phyloP scores from a whole-genome alignment of 1,284 basidiomycete species.

The Cryptococcus maquisensis region DNA sequence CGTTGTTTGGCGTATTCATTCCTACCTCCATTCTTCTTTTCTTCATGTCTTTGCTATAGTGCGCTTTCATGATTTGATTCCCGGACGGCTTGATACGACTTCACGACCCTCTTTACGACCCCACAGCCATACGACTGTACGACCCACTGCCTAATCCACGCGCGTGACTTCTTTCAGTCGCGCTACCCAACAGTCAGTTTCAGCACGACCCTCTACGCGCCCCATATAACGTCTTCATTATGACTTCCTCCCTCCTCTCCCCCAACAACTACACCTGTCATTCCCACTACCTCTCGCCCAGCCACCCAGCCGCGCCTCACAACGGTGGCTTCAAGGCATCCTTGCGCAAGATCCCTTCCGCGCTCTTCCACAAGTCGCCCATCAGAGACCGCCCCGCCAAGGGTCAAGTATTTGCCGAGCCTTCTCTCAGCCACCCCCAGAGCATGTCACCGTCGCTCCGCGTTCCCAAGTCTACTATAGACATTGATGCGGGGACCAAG shows the following conservation, averaged over 20 bases:
- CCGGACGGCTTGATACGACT: not conserved
- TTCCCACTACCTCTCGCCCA: constrained; percentile 14
- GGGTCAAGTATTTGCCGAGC: constrained; percentile 1
- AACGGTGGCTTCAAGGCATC: constrained; percentile 18
- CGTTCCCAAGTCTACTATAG: not conserved
- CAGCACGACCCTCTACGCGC: not conserved
- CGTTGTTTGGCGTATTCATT: not conserved
- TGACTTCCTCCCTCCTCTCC: constrained; percentile 7
- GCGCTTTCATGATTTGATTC: not conserved
- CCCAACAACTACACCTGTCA: constrained; percentile 13
- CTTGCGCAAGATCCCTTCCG: constrained; percentile 35
- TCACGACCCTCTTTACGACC: constrained; percentile 5
- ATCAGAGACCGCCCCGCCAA: not conserved
- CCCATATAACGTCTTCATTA: not conserved
- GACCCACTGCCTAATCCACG: not conserved
- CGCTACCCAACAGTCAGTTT: not conserved
- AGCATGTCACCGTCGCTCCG: not conserved
- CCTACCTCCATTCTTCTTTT: not conserved
- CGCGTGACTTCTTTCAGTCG: not conserved
- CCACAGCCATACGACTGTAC: not conserved
- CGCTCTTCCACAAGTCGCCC: constrained; percentile 24
- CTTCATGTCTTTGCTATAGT: not conserved
- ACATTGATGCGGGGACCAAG: not conserved
- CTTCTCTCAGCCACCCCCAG: constrained; percentile 1
- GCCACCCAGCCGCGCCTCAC: not conserved